Percentiles rank a stretch among this genome's conserved stretches.
Conservation (phyloP, 169 alveolate species). For the Plasmodium chabaudi region DNA sequence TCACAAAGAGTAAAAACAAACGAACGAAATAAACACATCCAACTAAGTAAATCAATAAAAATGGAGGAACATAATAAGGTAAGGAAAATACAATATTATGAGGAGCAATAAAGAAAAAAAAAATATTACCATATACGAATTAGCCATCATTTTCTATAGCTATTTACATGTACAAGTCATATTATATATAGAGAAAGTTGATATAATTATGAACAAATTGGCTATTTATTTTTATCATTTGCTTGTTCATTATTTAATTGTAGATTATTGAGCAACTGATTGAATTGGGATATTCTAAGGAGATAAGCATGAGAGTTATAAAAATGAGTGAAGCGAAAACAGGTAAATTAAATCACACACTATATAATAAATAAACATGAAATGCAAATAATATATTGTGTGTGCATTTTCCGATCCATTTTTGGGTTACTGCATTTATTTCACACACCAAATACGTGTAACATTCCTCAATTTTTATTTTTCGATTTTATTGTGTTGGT, state of each 20-base stretch:
- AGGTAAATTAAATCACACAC: conserved; percentile 10
- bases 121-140: background rate
- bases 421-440: background rate
- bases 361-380: background rate
- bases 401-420: background rate
- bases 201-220: too few species aligned
- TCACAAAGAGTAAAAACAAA: background rate
- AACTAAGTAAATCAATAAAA: background rate
- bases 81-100: background rate
- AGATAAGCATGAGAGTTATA: conserved; percentile 37
- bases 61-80: conserved; percentile 25
- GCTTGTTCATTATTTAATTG: background rate
- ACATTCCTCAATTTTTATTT: background rate
- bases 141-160: background rate
- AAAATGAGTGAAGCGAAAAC: conserved; percentile 70
- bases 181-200: too few species aligned
- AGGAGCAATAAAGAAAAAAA: background rate
- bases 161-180: background rate
- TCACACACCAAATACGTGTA: background rate
- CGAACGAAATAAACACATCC: background rate
- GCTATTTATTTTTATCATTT: too few species aligned
- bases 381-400: background rate
- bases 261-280: conserved; percentile 53
- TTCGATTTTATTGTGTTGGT: background rate
- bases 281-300: conserved; percentile 58